Percentiles rank a stretch among this genome's conserved stretches.
Evolutionary conservation across 495 filamentous ascomycete genomes (phyloP).

Genomic region (Talaromyces trachyspermus): DNA sequence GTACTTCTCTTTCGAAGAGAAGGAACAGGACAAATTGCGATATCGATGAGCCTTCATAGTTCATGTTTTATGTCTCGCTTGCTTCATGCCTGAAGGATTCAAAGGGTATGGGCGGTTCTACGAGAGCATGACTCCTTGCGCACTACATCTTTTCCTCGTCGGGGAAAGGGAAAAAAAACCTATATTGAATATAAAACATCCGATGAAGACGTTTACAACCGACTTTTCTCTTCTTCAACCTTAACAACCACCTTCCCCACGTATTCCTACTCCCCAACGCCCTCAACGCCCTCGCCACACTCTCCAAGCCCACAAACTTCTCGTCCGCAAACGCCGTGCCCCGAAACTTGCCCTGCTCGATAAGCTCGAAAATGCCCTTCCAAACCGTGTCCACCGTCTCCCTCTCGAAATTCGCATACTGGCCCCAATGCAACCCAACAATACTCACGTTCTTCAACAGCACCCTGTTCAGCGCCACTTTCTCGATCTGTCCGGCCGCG

Average conservation of each 20-base stretch:
- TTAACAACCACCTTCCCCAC: constrained; percentile 97
- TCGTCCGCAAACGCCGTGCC: constrained; percentile 76
- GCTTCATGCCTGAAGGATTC: too few species aligned
- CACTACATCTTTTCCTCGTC: constrained; percentile 37
- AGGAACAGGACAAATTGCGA: constrained; percentile 38
- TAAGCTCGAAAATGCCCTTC: constrained; percentile 70
- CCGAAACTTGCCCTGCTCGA: constrained; percentile 69
- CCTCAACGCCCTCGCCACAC: constrained; percentile 66
- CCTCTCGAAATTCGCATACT: constrained; percentile 66
- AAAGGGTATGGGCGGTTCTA: constrained; percentile 13
- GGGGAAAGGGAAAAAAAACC: too few species aligned
- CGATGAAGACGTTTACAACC: constrained; percentile 3
- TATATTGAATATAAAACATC: too few species aligned
- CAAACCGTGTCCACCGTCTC: constrained; percentile 68
- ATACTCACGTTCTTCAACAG: constrained; percentile 89
- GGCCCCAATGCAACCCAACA: constrained; percentile 87
- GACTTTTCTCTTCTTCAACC: constrained; percentile 58
- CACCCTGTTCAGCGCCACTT: constrained; percentile 84
- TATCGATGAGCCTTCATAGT: constrained; percentile 44
- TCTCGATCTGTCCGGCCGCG: constrained; percentile 82
- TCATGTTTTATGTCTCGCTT: constrained; percentile 30
- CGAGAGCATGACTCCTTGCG: constrained; percentile 49
- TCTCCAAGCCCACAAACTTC: constrained; percentile 76
- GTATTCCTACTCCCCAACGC: constrained; percentile 73
- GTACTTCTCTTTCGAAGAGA: constrained; percentile 7